Evolutionary conservation across 345 rosid genomes (phyloP).

Genomic region (Trapa bicornis): DNA sequence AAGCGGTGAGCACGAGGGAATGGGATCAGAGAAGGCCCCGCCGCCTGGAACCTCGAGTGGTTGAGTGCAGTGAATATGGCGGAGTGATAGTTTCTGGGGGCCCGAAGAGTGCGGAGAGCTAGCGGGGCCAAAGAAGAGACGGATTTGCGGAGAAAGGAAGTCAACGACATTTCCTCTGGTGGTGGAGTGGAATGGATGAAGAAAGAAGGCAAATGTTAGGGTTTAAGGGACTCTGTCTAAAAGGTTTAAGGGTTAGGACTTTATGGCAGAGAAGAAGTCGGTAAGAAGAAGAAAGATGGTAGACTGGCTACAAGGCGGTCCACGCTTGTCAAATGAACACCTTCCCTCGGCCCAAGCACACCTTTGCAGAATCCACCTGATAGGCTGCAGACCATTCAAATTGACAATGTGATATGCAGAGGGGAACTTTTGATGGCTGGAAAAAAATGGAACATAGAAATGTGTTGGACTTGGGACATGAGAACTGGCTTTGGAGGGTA

Average conservation of each 20-base stretch:
- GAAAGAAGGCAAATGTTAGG: neutral
- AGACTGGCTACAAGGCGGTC: neutral
- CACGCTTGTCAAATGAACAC: neutral
- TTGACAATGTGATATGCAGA: constrained; percentile 79
- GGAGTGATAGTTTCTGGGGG: constrained; percentile 16
- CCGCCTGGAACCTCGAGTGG: constrained; percentile 10
- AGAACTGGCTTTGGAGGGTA: constrained; percentile 95
- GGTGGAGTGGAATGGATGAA: neutral
- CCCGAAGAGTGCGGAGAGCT: constrained; percentile 29
- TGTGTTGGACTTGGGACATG: constrained; percentile 64
- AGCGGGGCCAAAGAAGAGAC: constrained; percentile 27
- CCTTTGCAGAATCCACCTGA: constrained; percentile 58
- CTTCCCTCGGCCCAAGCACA: too few relatives aligned
- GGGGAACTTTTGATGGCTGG: constrained; percentile 93
- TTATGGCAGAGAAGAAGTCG: neutral
- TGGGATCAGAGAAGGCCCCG: constrained; percentile 11
- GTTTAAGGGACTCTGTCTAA: constrained; percentile 3
- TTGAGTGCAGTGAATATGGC: constrained; percentile 17
- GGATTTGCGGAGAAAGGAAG: constrained; percentile 26
- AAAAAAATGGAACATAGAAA: constrained; percentile 73
- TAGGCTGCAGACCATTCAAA: constrained; percentile 75
- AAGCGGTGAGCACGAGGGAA: constrained; percentile 10
- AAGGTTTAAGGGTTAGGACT: neutral
- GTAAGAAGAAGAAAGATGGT: neutral
- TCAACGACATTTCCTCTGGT: too few relatives aligned